A percentile compares a stretch with the other conserved stretches of the same genome.
These are phyloP conservation scores for Capsella bursapastoris DNA, from an alignment of 345 rosid genomes.

Conservation along the genomic window DNA sequence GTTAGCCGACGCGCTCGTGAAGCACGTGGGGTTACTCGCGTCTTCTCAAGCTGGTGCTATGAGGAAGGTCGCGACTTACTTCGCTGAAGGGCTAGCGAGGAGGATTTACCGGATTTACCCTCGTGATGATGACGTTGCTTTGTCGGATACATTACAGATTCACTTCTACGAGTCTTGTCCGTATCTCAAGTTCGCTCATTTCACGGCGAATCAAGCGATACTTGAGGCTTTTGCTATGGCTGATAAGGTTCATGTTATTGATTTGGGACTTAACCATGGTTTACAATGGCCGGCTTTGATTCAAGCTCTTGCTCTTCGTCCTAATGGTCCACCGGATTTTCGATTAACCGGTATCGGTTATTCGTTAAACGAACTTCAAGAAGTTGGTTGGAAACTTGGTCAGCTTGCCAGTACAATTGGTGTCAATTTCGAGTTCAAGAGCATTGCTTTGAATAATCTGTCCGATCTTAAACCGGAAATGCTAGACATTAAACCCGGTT, in stretches of 20 bases:
- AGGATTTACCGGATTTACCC: conserved; percentile 76
- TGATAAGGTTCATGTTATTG: conserved; percentile 74
- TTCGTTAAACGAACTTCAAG: conserved; percentile 66
- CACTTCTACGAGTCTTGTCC: conserved; percentile 95
- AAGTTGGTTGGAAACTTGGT: conserved; percentile 81
- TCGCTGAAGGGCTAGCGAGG: conserved; percentile 81
- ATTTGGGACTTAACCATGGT: conserved; percentile 75
- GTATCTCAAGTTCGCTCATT: conserved; percentile 90
- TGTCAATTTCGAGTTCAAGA: conserved; percentile 70
- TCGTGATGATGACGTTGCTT: conserved; percentile 43
- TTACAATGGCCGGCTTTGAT: conserved; percentile 97
- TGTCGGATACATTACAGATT: conserved; percentile 64
- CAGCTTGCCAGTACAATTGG: conserved; percentile 65
- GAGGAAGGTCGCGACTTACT: conserved; percentile 93
- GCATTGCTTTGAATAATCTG: conserved; percentile 62
- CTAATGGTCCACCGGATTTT: conserved; percentile 79
- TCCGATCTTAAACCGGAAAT: conserved; percentile 77
- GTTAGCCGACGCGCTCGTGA: conserved; percentile 79
- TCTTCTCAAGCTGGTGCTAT: conserved; percentile 79
- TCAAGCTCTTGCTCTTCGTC: conserved; percentile 91
- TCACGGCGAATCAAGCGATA: conserved; percentile 94
- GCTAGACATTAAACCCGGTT: conserved; percentile 60
- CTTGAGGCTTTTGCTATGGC: conserved; percentile 70
- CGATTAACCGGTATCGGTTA: conserved; percentile 89
- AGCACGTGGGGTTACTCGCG: conserved; percentile 75